These are phyloP conservation scores for Trametes gibbosa DNA, from an alignment of 768 basidiomycete genomes.

Conservation along the genomic window DNA sequence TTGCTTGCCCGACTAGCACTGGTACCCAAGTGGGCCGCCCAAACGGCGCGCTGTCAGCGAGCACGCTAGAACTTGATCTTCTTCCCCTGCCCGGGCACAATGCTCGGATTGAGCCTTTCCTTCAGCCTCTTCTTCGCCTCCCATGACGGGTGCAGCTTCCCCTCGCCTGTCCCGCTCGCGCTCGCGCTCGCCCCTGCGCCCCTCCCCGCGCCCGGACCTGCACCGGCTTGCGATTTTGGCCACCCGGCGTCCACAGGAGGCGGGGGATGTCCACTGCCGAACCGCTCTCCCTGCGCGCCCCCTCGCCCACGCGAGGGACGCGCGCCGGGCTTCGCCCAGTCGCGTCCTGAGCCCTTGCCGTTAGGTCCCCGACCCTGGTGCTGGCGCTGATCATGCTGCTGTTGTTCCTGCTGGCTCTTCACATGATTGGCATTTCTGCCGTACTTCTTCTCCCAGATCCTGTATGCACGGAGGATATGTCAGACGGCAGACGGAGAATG, in stretches of 20 bases:
- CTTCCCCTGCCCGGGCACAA: conserved; percentile 71
- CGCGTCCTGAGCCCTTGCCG: background rate
- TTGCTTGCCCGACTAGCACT: too few species aligned
- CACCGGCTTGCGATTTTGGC: conserved; percentile 6
- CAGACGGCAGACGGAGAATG: background rate
- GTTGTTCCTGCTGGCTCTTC: conserved; percentile 47
- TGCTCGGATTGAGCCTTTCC: conserved; percentile 60
- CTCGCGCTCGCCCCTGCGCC: background rate
- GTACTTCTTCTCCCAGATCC: conserved; percentile 98
- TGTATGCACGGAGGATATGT: conserved; percentile 29
- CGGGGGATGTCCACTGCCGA: background rate
- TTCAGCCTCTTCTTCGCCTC: conserved; percentile 86
- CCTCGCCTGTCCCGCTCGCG: conserved; percentile 21
- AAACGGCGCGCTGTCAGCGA: background rate
- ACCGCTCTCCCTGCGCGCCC: background rate
- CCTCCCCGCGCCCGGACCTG: background rate
- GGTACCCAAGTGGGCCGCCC: background rate
- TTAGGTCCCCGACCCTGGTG: background rate
- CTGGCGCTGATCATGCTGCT: background rate
- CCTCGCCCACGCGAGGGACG: too few species aligned
- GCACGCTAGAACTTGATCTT: conserved; percentile 65
- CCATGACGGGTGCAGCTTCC: conserved; percentile 89
- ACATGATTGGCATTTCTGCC: conserved; percentile 90
- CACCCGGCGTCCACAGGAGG: conserved; percentile 20
- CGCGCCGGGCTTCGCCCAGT: background rate